Evolutionary conservation across 116 monocot genomes (phyloP), one percentile per base, ranked within the genome.

Genomic region (Phalaenopsis hybrid): DNA sequence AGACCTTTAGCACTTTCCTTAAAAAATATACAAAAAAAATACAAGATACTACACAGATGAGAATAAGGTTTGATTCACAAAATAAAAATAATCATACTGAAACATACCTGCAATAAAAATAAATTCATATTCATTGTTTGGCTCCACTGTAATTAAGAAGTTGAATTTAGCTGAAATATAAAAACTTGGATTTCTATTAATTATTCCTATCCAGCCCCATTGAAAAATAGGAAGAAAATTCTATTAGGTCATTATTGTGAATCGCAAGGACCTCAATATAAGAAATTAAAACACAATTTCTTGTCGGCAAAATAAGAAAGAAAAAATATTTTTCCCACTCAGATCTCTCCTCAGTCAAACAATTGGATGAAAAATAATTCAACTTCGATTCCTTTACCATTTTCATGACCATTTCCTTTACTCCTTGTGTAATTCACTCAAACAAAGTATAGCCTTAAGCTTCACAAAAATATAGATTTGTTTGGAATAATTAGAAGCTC

Each of bases 41-140:
- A 15, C 1, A 70, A 13, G 70, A 65, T 70, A 70, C 12, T 70
- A 20, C 28, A 33, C 70, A 70, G 8, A 2, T 70, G 34, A 37
- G 37, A 31, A 34, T 15, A 70, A 70, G 15, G 37, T 0, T 6
- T 21, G 21, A 65, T 65, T 70, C 28, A 33, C 20, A 75, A 75
- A 75, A 45, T 4, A 44, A 3, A 16, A 43, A 45, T 75, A 75
- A 75, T 31, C 44, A 75, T 75, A 75, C 18, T 20, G 45, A 75
- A 78, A 78, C 58, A 75, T 28, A 94, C 98, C 93, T 98, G 98
- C 72, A 98, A 83, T 67, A 93, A 95, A 34, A 92, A n/a, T 61
- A 61, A n/a, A 21, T 61, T 21, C n/a, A 61, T 23, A 61, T 21
- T 2, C 18, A n/a, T 4, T 23, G 61, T 61, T 61, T 61, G 61